Evolutionary conservation across 345 rosid genomes (phyloP).

Genomic region (Chamaenerion angustifolium): DNA sequence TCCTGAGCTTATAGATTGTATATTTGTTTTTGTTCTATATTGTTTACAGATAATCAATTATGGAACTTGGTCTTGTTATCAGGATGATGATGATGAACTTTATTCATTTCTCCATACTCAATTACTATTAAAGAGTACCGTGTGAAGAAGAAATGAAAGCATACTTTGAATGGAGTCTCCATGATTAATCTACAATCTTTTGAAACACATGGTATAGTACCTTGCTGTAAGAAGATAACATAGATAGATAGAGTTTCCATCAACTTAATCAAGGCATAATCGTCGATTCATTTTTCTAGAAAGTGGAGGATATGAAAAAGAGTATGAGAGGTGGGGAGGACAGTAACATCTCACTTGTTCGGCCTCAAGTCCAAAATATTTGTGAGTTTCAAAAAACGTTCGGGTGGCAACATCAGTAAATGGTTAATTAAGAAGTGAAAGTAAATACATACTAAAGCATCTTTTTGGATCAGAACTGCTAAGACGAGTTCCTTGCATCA

Average conservation of each 20-base stretch:
- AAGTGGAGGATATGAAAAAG: not conserved
- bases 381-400: constrained; percentile 68
- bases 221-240: constrained; percentile 95
- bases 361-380: constrained; percentile 78
- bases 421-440: constrained; percentile 9
- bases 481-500: constrained; percentile 81
- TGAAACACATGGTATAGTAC: constrained; percentile 79
- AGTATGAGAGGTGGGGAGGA: not conserved
- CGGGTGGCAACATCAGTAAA: constrained; percentile 76
- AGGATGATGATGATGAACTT: no score
- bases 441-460: constrained; percentile 69
- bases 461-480: constrained; percentile 99
- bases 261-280: not conserved
- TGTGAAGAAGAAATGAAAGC: not conserved
- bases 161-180: constrained; percentile 85
- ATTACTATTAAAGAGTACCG: no score
- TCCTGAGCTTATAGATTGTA: no score
- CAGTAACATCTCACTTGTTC: constrained; percentile 51
- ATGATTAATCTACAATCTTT: constrained; percentile 82
- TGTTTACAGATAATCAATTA: no score
- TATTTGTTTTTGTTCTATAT: no score
- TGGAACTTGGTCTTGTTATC: no score
- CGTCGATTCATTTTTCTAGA: not conserved
- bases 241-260: constrained; percentile 5
- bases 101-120: no score